Percentiles rank a stretch among this genome's conserved stretches.
These are phyloP conservation scores for Populus hybrid DNA, from an alignment of 441 rosid genomes.

Conservation along the genomic window DNA sequence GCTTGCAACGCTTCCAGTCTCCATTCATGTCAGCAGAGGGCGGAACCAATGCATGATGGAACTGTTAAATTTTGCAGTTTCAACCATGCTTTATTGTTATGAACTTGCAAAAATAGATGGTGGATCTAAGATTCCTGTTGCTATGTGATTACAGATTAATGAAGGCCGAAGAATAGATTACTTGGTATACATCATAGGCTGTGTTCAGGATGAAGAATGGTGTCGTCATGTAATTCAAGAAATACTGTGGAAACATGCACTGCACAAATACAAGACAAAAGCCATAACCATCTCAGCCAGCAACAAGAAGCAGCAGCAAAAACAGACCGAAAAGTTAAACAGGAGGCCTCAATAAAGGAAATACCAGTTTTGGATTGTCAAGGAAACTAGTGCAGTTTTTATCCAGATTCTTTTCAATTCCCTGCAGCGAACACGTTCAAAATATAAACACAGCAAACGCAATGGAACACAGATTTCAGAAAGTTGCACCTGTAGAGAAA, in stretches of 20 bases:
- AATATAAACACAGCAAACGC: not conserved
- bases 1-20: conserved; percentile 74
- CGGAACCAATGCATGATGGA: conserved; percentile 88
- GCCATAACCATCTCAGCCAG: not conserved
- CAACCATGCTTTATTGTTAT: not conserved
- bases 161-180: conserved; percentile 20
- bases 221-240: conserved; percentile 50
- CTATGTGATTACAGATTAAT: conserved; percentile 4
- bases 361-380: conserved; percentile 56
- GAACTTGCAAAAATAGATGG: not conserved
- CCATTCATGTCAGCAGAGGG: conserved; percentile 77
- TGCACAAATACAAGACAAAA: conserved; percentile 25
- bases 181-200: conserved; percentile 87
- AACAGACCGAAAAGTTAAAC: not conserved
- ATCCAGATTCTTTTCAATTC: conserved; percentile 54
- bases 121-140: not conserved
- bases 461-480: not conserved
- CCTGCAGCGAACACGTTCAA: conserved; percentile 44
- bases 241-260: conserved; percentile 88
- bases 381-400: conserved; percentile 49
- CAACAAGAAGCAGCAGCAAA: not conserved
- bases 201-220: conserved; percentile 77
- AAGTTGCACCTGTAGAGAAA: conserved; percentile 57
- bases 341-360: not conserved
- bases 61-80: conserved; percentile 35